Base-by-base conservation (phyloP, 1,284 basidiomycete species). In the Ceratorhiza oryzae-sativae region DNA sequence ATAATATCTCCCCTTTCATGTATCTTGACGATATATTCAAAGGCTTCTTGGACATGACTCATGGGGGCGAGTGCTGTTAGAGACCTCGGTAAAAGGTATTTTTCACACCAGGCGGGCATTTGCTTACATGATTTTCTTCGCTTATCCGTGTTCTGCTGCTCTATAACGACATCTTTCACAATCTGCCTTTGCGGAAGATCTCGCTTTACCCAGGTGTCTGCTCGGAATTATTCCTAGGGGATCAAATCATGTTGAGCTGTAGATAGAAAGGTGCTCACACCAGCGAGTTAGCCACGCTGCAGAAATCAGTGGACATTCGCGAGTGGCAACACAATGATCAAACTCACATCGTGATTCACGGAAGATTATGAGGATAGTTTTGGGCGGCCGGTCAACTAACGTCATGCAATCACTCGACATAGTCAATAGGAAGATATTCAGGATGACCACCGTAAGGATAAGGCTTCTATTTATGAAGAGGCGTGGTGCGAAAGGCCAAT, bases 301-400 rank as follows among this genome's bases (percentile, higher is more conserved):
- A 42, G 1, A 32, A 18, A 10, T 45, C 15, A 15, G 12, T 34
- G 12, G 27, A 23, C 25, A 3, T 9, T 49, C 3, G 25, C 32
- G 4, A 30, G 49, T 15, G 12, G 25, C 1, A 13, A 39, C 36
- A 39, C 13, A 13, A 39, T 5, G 13, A 39, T 6, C 15, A 10
- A 10, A n/a, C 59, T 45, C n/a, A 61, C 59, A 61, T n/a, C 25
- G 42, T 15, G 41, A 45, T 25, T 61, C 59, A 10, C 59, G 59
- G 27, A 61, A 30, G 45, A 61, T 46, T 6, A 61, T 12, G 10
- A 61, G 13, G 13, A 61, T 61, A 13, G 59, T 46, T 32, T 61
- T 61, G 12, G 27, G 42, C 4, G 45, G 8, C 15, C 27, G 59
- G 18, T 27, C 42, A 18, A 46, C 59, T 30, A 32, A 8, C 20